Evolutionary conservation across 2,329 filamentous ascomycete species (phyloP), one percentile per base, ranked within the genome.

Genomic region (Verticillium zaregamsianum): DNA sequence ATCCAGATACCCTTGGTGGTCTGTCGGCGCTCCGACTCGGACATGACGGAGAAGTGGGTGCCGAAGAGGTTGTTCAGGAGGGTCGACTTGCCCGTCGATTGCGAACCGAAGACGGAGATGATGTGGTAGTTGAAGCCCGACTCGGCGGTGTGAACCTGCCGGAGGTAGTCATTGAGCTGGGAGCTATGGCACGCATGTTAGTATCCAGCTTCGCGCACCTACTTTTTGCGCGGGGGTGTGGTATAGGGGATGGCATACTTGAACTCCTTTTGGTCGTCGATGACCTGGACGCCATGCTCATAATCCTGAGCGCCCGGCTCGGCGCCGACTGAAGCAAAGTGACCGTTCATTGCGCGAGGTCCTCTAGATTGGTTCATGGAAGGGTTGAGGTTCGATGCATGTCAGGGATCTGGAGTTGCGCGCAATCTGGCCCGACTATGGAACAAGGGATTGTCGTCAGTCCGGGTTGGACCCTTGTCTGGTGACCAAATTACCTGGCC

Each of bases 1-100:
- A 99, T 90, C 95, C 95, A 99, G 74, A 99, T 99, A 73, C 95
- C 95, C 82, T 98, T 99, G 55, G 95, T 99, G 0, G 95, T 99
- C 82, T 99, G 95, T 65, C 93, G 89, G 66, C 95, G 87, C 76
- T 97, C 93, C 65, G 88, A 84, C 82, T 99, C 95, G 69, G 92
- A 92, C 95, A 99, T 99, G 73, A 99, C 94, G 68, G 92, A 94
- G 80, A 99, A 99, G 62, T 93, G 85, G 68, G 95, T 99, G 66
- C 92, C 92, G 74, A 99, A 99, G 62, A 99, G 88, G 77, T 94
- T 84, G 80, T 99, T 99, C 66, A 99, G 87, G 55, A 99, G 85
- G 6, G 95, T 99, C 55, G 95, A 98, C 80, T 99, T 99, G 69
- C 95, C 95, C 39, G 95, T 99, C 25, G 95, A 98, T 82, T 99